phyloP scores from a whole-genome alignment of 257 asterid genomes.

The Avicennia marina region DNA sequence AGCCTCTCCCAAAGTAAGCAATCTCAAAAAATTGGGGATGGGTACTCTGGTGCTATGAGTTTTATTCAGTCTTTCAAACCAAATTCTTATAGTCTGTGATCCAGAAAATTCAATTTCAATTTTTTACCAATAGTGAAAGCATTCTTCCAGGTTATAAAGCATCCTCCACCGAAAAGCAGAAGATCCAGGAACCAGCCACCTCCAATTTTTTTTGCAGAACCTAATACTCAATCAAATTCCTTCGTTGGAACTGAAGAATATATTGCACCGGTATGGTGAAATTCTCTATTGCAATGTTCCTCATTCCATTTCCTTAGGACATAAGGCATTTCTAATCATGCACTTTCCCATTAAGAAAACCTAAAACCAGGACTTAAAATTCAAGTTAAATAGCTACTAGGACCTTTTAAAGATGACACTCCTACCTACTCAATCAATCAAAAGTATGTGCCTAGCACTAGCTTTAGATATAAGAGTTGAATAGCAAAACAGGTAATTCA shows the following conservation, averaged over 20 bases:
- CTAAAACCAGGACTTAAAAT: no score
- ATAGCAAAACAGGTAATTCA: no score
- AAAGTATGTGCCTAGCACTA: not conserved
- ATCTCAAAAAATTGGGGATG: no score
- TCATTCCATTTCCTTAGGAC: not conserved
- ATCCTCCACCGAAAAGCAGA: conserved; percentile 50
- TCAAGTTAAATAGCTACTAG: not conserved
- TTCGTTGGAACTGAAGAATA: conserved; percentile 98
- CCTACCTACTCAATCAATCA: not conserved
- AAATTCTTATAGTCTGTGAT: conserved; percentile 3
- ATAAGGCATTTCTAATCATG: no score
- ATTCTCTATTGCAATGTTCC: conserved; percentile 1
- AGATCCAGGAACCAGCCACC: conserved; percentile 74
- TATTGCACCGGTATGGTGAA: conserved; percentile 84
- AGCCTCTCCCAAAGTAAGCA: no score
- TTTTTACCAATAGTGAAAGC: conserved; percentile 1
- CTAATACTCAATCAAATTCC: conserved; percentile 83
- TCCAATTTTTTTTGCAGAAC: conserved; percentile 87
- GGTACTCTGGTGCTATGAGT: no score
- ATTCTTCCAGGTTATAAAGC: conserved; percentile 66
- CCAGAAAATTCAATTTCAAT: conserved; percentile 2
- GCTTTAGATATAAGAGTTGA: not conserved
- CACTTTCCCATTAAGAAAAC: no score
- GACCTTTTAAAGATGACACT: not conserved
- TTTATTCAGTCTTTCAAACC: not conserved